Evolutionary conservation across 2,329 filamentous ascomycete species (phyloP), one percentile per base, ranked within the genome.

Genomic region (Diaporthe ampelina): DNA sequence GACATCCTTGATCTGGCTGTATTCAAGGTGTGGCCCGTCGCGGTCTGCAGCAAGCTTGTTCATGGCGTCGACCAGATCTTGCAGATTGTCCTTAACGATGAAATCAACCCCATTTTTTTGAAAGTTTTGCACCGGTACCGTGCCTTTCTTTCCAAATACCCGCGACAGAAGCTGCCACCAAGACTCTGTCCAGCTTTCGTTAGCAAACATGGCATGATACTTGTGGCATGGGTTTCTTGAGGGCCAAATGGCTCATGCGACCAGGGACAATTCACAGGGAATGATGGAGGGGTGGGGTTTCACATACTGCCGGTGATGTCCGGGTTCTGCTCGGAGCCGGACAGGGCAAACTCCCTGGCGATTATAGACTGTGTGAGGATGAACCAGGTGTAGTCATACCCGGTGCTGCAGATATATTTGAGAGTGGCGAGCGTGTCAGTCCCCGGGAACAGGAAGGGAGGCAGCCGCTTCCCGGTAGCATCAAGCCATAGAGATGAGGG

Each of bases 331-430:
- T 92, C 90, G 0, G 89, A 91, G 11, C 90, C 90, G 0, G 90
- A 92, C 0, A 92, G 86, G 17, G 88, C 89, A 74, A 92, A 91
- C 80, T 92, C 90, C 26, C 87, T 85, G n/a, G 88, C 88, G 61
- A 91, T 88, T 77, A 92, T 91, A 78, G 82, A 82, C 75, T 89
- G 88, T 79, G 90, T 85, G 3, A 90, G 85, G 72, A 92, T 85
- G 81, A 92, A 92, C 90, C 90, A 92, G 2, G 87, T 88, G 82
- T 92, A 92, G 79, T 91, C 89, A 81, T 91, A 88, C 0, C 90
- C 90, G 0, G 90, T 91, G 76, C 80, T 81, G 83, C 89, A 90
- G 75, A 92, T 91, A 78, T 91, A 81, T 81, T 88, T 87, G 21
- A 92, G 84, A 2, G 90, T 91, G 0, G 83, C 87, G 6, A 91